A percentile compares a stretch with the other conserved stretches of the same genome.
Conservation (phyloP, 106 monocot genomes). For the Triglochin maritima region DNA sequence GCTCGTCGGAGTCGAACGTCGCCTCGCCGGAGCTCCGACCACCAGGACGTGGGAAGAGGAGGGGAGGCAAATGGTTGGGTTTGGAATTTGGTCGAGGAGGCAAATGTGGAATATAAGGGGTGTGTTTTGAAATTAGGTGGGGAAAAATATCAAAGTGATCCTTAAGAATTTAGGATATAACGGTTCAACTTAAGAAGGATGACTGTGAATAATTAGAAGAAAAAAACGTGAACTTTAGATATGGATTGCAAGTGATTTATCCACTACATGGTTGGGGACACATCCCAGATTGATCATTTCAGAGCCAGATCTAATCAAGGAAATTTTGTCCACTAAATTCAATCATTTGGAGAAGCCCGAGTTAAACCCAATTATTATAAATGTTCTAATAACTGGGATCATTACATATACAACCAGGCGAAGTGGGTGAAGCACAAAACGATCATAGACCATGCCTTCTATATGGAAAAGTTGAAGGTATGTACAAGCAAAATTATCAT, state of each 20-base stretch:
- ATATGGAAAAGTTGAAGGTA: constrained; percentile 20
- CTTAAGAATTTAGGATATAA: no score
- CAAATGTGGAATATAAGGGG: no score
- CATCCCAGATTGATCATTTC: constrained; percentile 8
- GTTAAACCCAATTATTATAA: background rate
- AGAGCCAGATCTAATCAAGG: constrained; percentile 18
- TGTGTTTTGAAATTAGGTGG: no score
- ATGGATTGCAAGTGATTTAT: constrained; percentile 1
- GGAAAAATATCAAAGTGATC: no score
- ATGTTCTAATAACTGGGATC: constrained; percentile 2
- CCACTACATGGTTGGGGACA: constrained; percentile 13
- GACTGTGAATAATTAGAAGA: no score
- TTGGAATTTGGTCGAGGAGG: no score
- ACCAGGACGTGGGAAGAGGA: no score
- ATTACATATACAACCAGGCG: background rate
- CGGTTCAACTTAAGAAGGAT: no score
- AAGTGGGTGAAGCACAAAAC: constrained; percentile 21
- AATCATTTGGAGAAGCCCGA: constrained; percentile 15
- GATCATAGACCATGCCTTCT: constrained; percentile 16
- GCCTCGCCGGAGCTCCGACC: no score
- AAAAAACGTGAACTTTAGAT: no score
- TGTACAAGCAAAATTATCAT: background rate
- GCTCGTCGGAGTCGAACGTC: no score
- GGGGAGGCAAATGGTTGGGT: no score
- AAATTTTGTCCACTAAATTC: constrained; percentile 15